phyloP scores from a whole-genome alignment of 1,284 basidiomycete species.

The Ustilago vetiveriae region DNA sequence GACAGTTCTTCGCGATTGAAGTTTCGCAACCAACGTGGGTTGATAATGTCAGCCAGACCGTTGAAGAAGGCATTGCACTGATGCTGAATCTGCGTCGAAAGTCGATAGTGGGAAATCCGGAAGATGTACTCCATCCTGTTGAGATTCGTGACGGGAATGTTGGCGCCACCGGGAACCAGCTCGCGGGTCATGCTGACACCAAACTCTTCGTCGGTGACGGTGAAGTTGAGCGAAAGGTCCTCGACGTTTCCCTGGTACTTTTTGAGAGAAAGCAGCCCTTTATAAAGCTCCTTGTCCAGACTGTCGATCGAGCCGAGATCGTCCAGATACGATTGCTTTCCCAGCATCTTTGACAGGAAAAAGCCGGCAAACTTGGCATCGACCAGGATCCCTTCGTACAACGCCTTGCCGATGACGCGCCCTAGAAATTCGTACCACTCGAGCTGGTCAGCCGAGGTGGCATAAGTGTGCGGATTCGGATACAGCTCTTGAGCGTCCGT shows the following conservation, averaged over 20 bases:
- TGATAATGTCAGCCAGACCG: conserved; percentile 63
- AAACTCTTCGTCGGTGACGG: conserved; percentile 90
- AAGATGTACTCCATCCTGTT: conserved; percentile 90
- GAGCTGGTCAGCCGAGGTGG: conserved; percentile 56
- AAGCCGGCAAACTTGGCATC: conserved; percentile 95
- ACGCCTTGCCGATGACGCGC: conserved; percentile 89
- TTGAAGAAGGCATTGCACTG: conserved; percentile 78
- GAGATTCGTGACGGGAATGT: conserved; percentile 85
- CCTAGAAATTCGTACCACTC: conserved; percentile 95
- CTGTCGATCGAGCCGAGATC: conserved; percentile 61
- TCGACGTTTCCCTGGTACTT: conserved; percentile 88
- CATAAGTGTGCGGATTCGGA: conserved; percentile 79
- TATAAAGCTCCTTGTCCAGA: conserved; percentile 79
- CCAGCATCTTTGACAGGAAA: conserved; percentile 80
- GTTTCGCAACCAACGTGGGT: conserved; percentile 64
- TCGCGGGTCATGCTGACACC: conserved; percentile 82
- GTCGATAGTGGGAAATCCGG: conserved; percentile 85
- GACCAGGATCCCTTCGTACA: conserved; percentile 96
- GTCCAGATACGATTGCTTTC: conserved; percentile 62
- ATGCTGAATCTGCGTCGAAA: conserved; percentile 81
- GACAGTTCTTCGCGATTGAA: conserved; percentile 63
- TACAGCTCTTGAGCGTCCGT: conserved; percentile 92
- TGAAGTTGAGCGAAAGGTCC: conserved; percentile 91
- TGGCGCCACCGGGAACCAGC: conserved; percentile 83
- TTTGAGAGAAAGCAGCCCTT: conserved; percentile 90